Evolutionary conservation across 257 asterid genomes (phyloP).

Genomic region (Galeopsis tetrahit): DNA sequence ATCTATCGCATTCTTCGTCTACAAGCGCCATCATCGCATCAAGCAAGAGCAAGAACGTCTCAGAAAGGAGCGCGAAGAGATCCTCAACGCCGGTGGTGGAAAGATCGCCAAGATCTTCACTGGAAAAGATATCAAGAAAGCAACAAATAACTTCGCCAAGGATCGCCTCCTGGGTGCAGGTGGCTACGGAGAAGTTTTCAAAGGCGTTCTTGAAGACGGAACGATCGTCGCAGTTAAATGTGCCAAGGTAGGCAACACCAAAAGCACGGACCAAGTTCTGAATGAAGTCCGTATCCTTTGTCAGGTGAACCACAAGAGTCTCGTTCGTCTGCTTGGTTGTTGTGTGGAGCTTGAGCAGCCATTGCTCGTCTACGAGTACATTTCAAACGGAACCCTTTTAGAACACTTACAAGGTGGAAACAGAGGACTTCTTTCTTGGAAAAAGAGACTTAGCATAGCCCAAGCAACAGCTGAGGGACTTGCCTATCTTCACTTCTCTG

Average conservation of each 20-base stretch:
- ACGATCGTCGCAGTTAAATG: constrained; percentile 82
- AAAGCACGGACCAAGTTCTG: constrained; percentile 85
- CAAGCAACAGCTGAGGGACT: constrained; percentile 84
- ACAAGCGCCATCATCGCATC: constrained; percentile 61
- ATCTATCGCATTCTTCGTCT: constrained; percentile 45
- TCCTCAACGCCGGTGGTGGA: constrained; percentile 79
- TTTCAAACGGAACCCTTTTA: constrained; percentile 63
- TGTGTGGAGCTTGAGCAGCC: constrained; percentile 96
- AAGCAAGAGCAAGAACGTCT: constrained; percentile 64
- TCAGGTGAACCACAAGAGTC: constrained; percentile 86
- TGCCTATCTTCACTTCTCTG: constrained; percentile 89
- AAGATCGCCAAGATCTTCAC: constrained; percentile 66
- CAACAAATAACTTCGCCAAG: constrained; percentile 72
- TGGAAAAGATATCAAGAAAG: constrained; percentile 78
- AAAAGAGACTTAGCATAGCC: constrained; percentile 60
- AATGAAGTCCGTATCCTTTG: constrained; percentile 91
- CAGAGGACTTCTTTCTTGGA: constrained; percentile 56
- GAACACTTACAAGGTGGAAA: constrained; percentile 56
- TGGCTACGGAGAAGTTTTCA: constrained; percentile 88
- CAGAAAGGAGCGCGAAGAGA: constrained; percentile 71
- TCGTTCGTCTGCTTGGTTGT: constrained; percentile 84
- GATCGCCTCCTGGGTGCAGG: constrained; percentile 91
- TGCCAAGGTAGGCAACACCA: constrained; percentile 84
- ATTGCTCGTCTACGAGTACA: constrained; percentile 77
- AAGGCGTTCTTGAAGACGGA: constrained; percentile 73